A percentile compares a stretch with the other conserved stretches of the same genome.
phyloP scores from a whole-genome alignment of 345 rosid species.

The Brassica carinata region DNA sequence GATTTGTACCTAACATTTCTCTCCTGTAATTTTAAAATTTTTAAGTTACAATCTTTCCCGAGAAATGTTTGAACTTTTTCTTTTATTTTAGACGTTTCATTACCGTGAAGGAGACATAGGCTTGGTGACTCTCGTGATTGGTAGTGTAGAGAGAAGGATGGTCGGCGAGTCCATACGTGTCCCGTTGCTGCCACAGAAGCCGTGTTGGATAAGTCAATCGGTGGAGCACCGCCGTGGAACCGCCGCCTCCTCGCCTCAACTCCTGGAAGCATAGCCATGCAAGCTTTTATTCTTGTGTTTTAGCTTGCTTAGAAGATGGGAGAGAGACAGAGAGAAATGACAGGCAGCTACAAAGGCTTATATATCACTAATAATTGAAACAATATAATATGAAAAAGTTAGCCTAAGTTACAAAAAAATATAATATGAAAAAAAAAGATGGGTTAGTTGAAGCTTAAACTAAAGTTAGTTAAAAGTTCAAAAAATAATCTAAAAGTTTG shows the following conservation, averaged over 20 bases:
- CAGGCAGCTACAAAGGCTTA: background rate
- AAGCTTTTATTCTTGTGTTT: constrained; percentile 15
- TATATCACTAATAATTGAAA: constrained; percentile 27
- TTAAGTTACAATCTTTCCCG: background rate
- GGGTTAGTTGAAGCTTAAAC: constrained; percentile 17
- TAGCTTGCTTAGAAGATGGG: background rate
- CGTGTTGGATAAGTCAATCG: constrained; percentile 42
- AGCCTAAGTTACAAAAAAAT: too few relatives aligned
- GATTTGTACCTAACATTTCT: constrained; percentile 43
- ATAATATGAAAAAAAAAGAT: background rate
- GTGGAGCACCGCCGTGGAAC: constrained; percentile 55
- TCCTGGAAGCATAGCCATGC: constrained; percentile 93
- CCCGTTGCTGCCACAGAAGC: constrained; percentile 16
- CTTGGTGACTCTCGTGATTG: constrained; percentile 48
- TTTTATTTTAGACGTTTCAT: background rate
- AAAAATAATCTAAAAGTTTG: background rate
- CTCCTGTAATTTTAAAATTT: constrained; percentile 27
- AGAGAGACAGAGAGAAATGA: constrained; percentile 12
- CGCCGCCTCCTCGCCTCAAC: constrained; percentile 86
- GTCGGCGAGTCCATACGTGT: constrained; percentile 47
- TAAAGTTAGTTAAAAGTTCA: background rate
- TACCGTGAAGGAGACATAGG: constrained; percentile 32
- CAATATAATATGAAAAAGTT: background rate
- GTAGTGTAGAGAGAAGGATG: constrained; percentile 63
- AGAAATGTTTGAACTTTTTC: background rate